phyloP scores from a whole-genome alignment of 106 monocot genomes.

The Chionographis japonica region DNA sequence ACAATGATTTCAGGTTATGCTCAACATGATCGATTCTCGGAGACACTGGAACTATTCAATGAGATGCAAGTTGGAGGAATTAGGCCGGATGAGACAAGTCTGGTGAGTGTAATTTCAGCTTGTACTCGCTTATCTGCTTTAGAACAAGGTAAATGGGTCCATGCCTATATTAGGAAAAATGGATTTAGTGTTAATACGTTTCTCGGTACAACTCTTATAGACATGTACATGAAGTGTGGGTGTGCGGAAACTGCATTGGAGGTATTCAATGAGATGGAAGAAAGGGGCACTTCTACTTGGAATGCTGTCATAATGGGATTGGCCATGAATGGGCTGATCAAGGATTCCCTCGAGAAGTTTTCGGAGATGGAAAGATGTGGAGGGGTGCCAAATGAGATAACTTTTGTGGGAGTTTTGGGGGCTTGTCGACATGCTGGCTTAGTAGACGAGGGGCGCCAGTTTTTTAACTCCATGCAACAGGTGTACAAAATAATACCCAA shows the following conservation, averaged over 20 bases:
- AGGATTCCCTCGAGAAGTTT: slow-evolving; percentile 59
- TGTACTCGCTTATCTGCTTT: slow-evolving; percentile 62
- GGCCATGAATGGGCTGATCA: slow-evolving; percentile 64
- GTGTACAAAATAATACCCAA: slow-evolving; percentile 26
- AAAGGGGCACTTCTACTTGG: slow-evolving; percentile 64
- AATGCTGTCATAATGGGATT: slow-evolving; percentile 80
- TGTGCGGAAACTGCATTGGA: slow-evolving; percentile 46
- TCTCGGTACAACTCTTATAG: slow-evolving; percentile 72
- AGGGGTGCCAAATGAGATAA: slow-evolving; percentile 76
- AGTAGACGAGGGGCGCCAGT: slow-evolving; percentile 74
- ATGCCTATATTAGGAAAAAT: slow-evolving; percentile 53
- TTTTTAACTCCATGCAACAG: no score
- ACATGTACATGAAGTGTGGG: slow-evolving; percentile 99
- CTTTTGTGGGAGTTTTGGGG: slow-evolving; percentile 78
- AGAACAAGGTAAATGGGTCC: slow-evolving; percentile 81
- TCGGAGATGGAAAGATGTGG: slow-evolving; percentile 63
- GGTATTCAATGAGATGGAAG: slow-evolving; percentile 55
- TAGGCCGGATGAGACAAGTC: slow-evolving; percentile 63
- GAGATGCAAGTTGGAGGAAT: slow-evolving; percentile 59
- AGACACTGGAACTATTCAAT: slow-evolving; percentile 58
- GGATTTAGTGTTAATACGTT: slow-evolving; percentile 29
- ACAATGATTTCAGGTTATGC: slow-evolving; percentile 78
- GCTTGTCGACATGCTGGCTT: slow-evolving; percentile 78
- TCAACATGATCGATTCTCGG: slow-evolving; percentile 44
- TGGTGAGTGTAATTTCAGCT: slow-evolving; percentile 79